Conservation (phyloP, 352 stramenopile species). For the Phytopythium delawarense region DNA sequence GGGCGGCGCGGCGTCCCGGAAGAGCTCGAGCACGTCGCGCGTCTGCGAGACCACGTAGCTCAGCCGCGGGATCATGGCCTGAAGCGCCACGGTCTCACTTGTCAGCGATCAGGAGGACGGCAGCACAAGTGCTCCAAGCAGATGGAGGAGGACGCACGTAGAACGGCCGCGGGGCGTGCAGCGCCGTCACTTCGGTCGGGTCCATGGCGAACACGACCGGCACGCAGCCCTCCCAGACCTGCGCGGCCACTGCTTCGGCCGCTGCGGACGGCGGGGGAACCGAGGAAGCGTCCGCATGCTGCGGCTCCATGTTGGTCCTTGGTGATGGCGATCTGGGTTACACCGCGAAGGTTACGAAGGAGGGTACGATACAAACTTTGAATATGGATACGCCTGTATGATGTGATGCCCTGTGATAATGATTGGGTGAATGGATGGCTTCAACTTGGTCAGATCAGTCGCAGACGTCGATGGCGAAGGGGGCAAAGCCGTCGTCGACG, state of each 20-base stretch:
- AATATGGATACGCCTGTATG: too few species aligned
- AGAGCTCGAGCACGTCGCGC: constrained; percentile 73
- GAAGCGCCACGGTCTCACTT: background rate
- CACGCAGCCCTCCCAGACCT: constrained; percentile 61
- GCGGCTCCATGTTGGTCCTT: too few species aligned
- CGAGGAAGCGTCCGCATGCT: background rate
- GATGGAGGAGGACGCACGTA: constrained; percentile 41
- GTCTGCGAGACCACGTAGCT: constrained; percentile 76
- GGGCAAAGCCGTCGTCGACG: constrained; percentile 31
- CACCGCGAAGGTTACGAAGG: too few species aligned
- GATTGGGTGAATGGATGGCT: too few species aligned
- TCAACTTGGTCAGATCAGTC: constrained; percentile 32
- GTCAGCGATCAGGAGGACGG: too few species aligned
- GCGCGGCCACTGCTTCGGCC: constrained; percentile 17
- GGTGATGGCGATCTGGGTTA: too few species aligned
- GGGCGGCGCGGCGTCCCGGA: constrained; percentile 64
- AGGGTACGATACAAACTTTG: too few species aligned
- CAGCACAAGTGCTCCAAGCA: background rate
- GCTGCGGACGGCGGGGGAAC: background rate
- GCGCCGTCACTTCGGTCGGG: constrained; percentile 70
- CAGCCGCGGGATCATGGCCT: constrained; percentile 82
- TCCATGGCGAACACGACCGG: constrained; percentile 76
- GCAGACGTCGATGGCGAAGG: constrained; percentile 36
- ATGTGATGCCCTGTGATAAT: too few species aligned
- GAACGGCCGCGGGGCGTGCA: constrained; percentile 73